Evolutionary conservation across 73 alveolate species (phyloP).

Genomic region (Paramecium pentaurelia): DNA sequence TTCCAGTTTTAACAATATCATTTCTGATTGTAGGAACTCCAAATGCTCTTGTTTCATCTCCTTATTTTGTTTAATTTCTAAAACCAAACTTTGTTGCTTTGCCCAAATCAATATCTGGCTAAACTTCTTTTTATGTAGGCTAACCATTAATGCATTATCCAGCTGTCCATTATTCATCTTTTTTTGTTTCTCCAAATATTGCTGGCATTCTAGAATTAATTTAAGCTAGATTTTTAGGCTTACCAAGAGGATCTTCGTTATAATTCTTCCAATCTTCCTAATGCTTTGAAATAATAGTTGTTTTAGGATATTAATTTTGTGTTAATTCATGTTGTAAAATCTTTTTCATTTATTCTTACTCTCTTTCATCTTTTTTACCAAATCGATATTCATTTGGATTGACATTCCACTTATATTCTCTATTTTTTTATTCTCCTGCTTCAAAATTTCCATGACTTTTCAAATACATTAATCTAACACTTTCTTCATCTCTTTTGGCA

Average conservation of each 20-base stretch:
- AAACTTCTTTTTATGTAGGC: slow-evolving; percentile 48
- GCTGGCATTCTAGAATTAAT: slow-evolving; percentile 56
- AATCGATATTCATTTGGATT: slow-evolving; percentile 18
- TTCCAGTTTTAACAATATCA: slow-evolving; percentile 27
- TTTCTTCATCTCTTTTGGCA: slow-evolving; percentile 30
- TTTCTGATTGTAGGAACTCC: slow-evolving; percentile 64
- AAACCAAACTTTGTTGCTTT: slow-evolving; percentile 56
- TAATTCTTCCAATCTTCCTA: slow-evolving; percentile 60
- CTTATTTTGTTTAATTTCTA: slow-evolving; percentile 45
- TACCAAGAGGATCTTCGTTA: slow-evolving; percentile 59
- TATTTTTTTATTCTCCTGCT: slow-evolving; percentile 63
- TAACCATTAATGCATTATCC: slow-evolving; percentile 62
- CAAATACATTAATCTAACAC: slow-evolving; percentile 29
- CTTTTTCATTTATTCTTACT: slow-evolving; percentile 27
- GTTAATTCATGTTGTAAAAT: slow-evolving; percentile 33
- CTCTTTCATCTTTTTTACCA: slow-evolving; percentile 54
- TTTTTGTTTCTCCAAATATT: background rate
- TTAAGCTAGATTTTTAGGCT: slow-evolving; percentile 56
- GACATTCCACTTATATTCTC: slow-evolving; percentile 58
- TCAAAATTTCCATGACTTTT: slow-evolving; percentile 62
- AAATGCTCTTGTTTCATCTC: slow-evolving; percentile 64
- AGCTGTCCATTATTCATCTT: slow-evolving; percentile 38
- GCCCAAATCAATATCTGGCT: slow-evolving; percentile 59
- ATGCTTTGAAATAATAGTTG: slow-evolving; percentile 40
- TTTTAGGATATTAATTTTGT: slow-evolving; percentile 55